Percentiles rank a stretch among this genome's conserved stretches.
Conservation (phyloP, 2,329 filamentous ascomycete genomes). For the Capronia epimyces region DNA sequence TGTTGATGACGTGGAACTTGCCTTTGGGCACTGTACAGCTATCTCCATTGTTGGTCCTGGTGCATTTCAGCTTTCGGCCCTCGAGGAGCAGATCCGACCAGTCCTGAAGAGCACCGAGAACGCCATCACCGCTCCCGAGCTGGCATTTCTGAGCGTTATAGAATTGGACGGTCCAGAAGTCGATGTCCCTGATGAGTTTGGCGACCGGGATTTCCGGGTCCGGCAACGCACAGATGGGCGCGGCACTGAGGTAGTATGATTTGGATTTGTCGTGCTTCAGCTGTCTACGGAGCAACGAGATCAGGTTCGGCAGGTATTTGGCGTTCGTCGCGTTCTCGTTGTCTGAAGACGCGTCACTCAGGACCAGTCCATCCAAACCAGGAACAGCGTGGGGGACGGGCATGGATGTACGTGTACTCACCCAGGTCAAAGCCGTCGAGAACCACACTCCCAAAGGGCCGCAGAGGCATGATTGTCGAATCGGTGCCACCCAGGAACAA, state of each 20-base stretch:
- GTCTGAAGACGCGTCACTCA: background rate
- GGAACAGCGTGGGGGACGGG: too few relatives aligned
- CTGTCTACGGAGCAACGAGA: constrained; percentile 7
- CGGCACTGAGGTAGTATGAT: constrained; percentile 47
- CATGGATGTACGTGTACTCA: too few relatives aligned
- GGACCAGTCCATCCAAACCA: too few relatives aligned
- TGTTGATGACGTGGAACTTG: background rate
- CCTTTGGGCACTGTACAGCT: background rate
- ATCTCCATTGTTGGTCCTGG: background rate
- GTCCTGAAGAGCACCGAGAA: background rate
- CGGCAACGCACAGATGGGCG: constrained; percentile 48
- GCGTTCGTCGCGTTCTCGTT: constrained; percentile 7
- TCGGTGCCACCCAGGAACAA: constrained; percentile 44
- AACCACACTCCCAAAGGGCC: constrained; percentile 43
- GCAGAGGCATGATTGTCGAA: constrained; percentile 34
- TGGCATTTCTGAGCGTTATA: constrained; percentile 16
- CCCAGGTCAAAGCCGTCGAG: constrained; percentile 48
- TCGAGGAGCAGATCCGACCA: constrained; percentile 3
- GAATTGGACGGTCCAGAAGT: constrained; percentile 18
- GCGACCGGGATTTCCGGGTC: constrained; percentile 32
- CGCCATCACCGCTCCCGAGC: constrained; percentile 1
- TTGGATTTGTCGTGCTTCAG: constrained; percentile 1
- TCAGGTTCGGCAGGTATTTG: background rate
- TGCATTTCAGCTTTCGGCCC: background rate
- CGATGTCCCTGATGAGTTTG: constrained; percentile 1